Evolutionary conservation across 495 filamentous ascomycete genomes (phyloP), one percentile per base, ranked within the genome.

Genomic region (Podospora australis): DNA sequence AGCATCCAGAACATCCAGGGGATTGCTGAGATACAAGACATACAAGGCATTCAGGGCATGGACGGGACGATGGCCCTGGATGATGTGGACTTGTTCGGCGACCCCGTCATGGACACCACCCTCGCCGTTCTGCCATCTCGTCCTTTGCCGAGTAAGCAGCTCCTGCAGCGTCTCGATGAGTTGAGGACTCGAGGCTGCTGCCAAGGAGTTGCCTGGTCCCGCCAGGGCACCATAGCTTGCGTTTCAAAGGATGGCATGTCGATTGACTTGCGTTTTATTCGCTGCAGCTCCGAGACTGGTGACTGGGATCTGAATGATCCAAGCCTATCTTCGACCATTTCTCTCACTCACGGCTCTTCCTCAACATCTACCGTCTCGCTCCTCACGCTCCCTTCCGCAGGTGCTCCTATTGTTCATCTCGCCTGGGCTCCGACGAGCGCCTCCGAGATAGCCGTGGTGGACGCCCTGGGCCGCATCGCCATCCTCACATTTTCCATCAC

Each of bases 131-230:
- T 80, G 21, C 68, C 79, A 5, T 19, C 52, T 17, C 62, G 70
- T 17, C 66, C 69, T 14, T 67, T 74, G 6, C 70, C 75, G 2
- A 77, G 80, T 48, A 86, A 84, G 66, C 80, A 81, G 35, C 74
- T 95, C 10, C 73, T 75, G 25, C 79, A 84, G 57, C 81, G 85
- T 29, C 54, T 96, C 23, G 87, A 90, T 60, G 88, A 96, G 53
- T 75, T 95, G 59, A 81, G 87, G 34, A 57, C 76, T 40, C 75
- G 77, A 48, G 91, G 90, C 2, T 95, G 88, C 60, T 86, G 84
- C 70, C 84, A 91, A 87, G 83, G 78, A 52, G 77, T 96, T 44
- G 83, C 84, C 40, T 97, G 94, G 94, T 96, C 92, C 14, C 87
- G 83, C 48, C 72, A 81, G 59, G 92, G 92, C 46, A 88, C 82